A percentile compares a stretch with the other conserved stretches of the same genome.
Evolutionary conservation across 805 yeast species (phyloP).

Genomic region (Yarrowia osloensis): DNA sequence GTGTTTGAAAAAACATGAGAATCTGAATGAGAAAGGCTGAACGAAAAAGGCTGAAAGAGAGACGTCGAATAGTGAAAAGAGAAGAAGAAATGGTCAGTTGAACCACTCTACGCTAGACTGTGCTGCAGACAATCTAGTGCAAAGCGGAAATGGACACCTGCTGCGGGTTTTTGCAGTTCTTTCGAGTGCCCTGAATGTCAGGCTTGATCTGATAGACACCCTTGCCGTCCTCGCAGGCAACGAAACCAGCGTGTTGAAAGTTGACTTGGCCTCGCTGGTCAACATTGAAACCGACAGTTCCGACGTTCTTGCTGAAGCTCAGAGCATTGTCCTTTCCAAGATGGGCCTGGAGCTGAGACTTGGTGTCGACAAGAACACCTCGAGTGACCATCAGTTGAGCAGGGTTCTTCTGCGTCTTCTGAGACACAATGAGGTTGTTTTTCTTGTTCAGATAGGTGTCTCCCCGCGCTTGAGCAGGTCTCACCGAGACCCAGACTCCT

Average conservation of each 20-base stretch:
- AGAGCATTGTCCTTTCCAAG: not conserved
- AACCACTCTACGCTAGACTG: no score
- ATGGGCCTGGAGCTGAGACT: not conserved
- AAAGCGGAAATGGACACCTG: not conserved
- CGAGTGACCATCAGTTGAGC: constrained; percentile 9
- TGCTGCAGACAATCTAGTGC: not conserved
- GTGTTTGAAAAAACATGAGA: no score
- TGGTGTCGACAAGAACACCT: not conserved
- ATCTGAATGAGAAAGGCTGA: no score
- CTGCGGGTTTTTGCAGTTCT: constrained; percentile 8
- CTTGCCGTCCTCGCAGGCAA: not conserved
- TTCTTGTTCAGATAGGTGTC: not conserved
- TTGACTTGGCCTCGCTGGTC: constrained; percentile 1
- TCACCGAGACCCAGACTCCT: constrained; percentile 1
- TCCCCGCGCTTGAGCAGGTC: constrained; percentile 3
- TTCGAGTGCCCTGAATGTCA: not conserved
- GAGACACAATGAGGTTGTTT: constrained; percentile 12
- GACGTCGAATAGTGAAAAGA: no score
- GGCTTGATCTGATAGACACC: constrained; percentile 2
- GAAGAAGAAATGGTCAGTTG: no score
- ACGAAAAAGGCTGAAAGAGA: no score
- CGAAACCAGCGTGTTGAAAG: constrained; percentile 1
- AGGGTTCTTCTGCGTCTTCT: constrained; percentile 1
- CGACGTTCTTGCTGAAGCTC: not conserved
- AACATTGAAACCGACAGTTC: not conserved